These are phyloP conservation scores for Ampelocalamus luodianensis DNA, from an alignment of 176 grass and related monocot genomes.

Conservation along the genomic window DNA sequence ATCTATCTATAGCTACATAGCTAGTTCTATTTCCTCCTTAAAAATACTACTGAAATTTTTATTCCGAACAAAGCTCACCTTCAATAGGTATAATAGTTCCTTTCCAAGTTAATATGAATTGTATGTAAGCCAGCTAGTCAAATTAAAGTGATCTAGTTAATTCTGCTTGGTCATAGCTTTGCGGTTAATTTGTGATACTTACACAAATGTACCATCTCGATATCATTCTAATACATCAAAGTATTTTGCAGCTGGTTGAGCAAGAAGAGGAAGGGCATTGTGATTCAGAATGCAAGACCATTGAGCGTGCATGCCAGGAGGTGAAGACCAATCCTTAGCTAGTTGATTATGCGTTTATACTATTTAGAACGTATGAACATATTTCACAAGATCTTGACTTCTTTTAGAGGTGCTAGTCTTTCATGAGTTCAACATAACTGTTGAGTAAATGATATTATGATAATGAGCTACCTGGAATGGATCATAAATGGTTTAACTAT, in stretches of 20 bases:
- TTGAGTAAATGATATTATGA: not conserved
- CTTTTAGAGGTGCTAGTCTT: constrained; percentile 13
- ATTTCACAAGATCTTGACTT: not conserved
- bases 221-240: not conserved
- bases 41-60: not conserved
- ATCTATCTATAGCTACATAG: not conserved
- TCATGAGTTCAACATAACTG: not conserved
- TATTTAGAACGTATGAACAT: not conserved
- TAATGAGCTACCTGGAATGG: not conserved
- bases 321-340: constrained; percentile 40
- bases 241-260: constrained; percentile 78
- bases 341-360: not conserved
- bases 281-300: constrained; percentile 92
- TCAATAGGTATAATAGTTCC: not conserved
- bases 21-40: not conserved
- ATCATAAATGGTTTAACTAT: not conserved
- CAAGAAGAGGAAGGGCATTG: constrained; percentile 93
- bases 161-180: not conserved
- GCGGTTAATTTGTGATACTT: not conserved
- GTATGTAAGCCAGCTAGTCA: not conserved
- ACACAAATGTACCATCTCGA: not conserved
- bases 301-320: constrained; percentile 93
- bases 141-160: not conserved
- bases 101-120: not conserved
- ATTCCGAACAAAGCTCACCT: not conserved